A percentile compares a stretch with the other conserved stretches of the same genome.
Evolutionary conservation across 2,329 filamentous ascomycete genomes (phyloP).

Genomic region (Trichoderma sp.): DNA sequence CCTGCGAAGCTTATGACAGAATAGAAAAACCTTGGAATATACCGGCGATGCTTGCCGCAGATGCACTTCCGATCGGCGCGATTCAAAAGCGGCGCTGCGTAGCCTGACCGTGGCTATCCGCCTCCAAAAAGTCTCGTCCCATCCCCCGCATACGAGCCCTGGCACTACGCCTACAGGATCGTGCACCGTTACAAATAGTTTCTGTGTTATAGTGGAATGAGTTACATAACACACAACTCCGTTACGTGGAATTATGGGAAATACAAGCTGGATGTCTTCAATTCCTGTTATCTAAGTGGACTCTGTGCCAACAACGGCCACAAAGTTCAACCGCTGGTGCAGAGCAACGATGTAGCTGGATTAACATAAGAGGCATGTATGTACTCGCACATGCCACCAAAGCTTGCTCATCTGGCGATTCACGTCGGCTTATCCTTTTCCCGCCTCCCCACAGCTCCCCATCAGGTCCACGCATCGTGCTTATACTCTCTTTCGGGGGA

Average conservation of each 20-base stretch:
- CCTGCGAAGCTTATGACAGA: conserved; percentile 8
- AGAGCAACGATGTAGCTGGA: background rate
- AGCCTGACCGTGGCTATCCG: conserved; percentile 26
- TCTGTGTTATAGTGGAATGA: background rate
- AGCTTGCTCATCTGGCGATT: background rate
- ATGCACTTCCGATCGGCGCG: conserved; percentile 3
- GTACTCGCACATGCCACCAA: background rate
- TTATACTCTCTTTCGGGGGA: conserved; percentile 52
- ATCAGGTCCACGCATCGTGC: conserved; percentile 16
- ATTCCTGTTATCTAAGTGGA: background rate
- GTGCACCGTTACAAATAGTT: background rate
- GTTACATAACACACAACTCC: background rate
- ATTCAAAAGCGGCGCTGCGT: conserved; percentile 6
- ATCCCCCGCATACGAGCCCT: conserved; percentile 13
- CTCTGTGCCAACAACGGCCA: background rate
- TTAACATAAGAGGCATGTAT: background rate
- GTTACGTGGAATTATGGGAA: background rate
- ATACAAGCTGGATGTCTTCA: background rate
- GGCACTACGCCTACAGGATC: background rate
- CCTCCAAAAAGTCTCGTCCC: conserved; percentile 8
- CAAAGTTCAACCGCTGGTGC: background rate
- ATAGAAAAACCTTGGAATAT: background rate
- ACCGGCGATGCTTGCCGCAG: conserved; percentile 6
- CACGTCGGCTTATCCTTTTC: conserved; percentile 13
- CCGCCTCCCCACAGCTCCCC: conserved; percentile 6